phyloP scores from a whole-genome alignment of 2,329 filamentous ascomycete species.

The Orbilia quercus region DNA sequence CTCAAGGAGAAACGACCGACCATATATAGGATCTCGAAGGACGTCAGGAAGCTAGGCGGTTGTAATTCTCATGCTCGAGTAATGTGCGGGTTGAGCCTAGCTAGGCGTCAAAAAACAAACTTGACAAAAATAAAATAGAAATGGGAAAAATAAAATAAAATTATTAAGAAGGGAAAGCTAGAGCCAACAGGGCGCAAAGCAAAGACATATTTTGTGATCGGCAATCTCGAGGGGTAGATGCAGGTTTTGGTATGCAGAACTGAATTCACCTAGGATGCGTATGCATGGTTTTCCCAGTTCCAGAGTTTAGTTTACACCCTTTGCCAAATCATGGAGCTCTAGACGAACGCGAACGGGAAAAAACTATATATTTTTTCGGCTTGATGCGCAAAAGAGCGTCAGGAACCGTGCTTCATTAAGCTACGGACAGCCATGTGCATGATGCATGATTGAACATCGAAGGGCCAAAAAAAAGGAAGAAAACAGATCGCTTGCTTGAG shows the following conservation, averaged over 20 bases:
- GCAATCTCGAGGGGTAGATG: constrained; percentile 29
- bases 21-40: not conserved
- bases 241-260: constrained; percentile 31
- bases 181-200: too few species aligned
- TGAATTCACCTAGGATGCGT: constrained; percentile 23
- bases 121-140: too few species aligned
- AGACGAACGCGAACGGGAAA: constrained; percentile 15
- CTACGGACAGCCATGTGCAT: constrained; percentile 25
- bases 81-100: not conserved
- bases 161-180: too few species aligned
- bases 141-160: not conserved
- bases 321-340: constrained; percentile 21
- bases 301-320: constrained; percentile 21
- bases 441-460: constrained; percentile 13
- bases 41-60: not conserved
- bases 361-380: constrained; percentile 1
- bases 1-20: not conserved
- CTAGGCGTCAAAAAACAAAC: not conserved
- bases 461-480: not conserved
- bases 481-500: not conserved
- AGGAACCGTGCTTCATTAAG: constrained; percentile 20
- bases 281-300: constrained; percentile 49
- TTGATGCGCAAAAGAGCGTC: constrained; percentile 20
- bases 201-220: constrained; percentile 27
- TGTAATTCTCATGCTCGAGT: not conserved